These are phyloP conservation scores for Trichoderma hamatum DNA, from an alignment of 2,329 filamentous ascomycete species.

Conservation along the genomic window DNA sequence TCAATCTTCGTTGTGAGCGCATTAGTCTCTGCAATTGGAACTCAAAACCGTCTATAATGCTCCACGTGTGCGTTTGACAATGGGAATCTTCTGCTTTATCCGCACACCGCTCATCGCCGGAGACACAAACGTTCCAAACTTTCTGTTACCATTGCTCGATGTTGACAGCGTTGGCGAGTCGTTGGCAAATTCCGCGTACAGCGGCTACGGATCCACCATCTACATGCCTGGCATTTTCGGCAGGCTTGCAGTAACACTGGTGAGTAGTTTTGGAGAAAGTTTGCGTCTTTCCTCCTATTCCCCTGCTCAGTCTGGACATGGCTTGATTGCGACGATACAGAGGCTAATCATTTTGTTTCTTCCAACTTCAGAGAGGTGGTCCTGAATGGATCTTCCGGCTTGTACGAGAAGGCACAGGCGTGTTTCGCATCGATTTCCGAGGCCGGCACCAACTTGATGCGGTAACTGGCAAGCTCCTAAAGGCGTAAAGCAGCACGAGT, in stretches of 20 bases:
- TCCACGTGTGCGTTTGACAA: conserved; percentile 35
- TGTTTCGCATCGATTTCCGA: conserved; percentile 17
- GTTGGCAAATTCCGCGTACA: conserved; percentile 37
- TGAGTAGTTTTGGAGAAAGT: conserved; percentile 27
- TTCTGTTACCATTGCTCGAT: conserved; percentile 39
- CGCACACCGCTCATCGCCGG: conserved; percentile 39
- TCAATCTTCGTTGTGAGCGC: background rate
- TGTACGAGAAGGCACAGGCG: conserved; percentile 26
- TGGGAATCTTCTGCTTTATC: conserved; percentile 40
- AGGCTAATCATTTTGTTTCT: background rate
- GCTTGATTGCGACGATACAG: background rate
- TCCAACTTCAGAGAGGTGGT: conserved; percentile 26
- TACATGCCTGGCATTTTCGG: conserved; percentile 37
- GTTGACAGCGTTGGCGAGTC: conserved; percentile 40
- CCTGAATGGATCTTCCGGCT: conserved; percentile 32
- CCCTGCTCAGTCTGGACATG: background rate
- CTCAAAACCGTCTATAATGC: conserved; percentile 37
- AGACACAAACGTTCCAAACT: conserved; percentile 33
- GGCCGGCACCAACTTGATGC: conserved; percentile 23
- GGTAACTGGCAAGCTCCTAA: conserved; percentile 16
- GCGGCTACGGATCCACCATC: conserved; percentile 37
- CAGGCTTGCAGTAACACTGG: conserved; percentile 35
- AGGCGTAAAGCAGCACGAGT: background rate
- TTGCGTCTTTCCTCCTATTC: background rate
- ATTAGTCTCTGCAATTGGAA: conserved; percentile 38